A percentile compares a stretch with the other conserved stretches of the same genome.
Conservation (phyloP, 495 filamentous ascomycete species). For the Aspergillus nanangensis region DNA sequence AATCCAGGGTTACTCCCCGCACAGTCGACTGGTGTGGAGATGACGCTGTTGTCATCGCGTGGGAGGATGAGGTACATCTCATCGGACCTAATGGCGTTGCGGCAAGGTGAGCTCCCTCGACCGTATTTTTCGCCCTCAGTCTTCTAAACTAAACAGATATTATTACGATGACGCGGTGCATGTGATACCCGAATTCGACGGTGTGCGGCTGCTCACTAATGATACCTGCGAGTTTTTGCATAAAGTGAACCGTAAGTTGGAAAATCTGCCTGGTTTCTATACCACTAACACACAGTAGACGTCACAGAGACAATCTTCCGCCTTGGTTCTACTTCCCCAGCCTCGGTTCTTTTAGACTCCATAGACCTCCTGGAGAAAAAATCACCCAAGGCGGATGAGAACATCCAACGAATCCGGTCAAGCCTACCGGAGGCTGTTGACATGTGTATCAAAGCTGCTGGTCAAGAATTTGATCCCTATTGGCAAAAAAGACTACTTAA, state of each 20-base stretch:
- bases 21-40: conserved; percentile 95
- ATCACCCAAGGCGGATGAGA: conserved; percentile 95
- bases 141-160: conserved; percentile 47
- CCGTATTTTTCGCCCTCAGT: background rate
- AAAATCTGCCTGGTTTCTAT: background rate
- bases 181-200: conserved; percentile 83
- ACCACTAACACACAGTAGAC: conserved; percentile 43
- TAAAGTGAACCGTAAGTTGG: conserved; percentile 64
- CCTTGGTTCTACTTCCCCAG: conserved; percentile 78
- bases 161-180: conserved; percentile 91
- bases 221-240: conserved; percentile 94
- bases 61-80: conserved; percentile 98
- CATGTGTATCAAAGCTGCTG: conserved; percentile 84
- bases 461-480: conserved; percentile 80
- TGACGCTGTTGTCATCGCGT: conserved; percentile 87
- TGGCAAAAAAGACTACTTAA: conserved; percentile 96
- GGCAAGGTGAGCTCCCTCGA: conserved; percentile 39
- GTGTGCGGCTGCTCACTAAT: conserved; percentile 80
- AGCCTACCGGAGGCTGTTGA: conserved; percentile 89
- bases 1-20: conserved; percentile 77
- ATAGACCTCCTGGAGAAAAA: conserved; percentile 87
- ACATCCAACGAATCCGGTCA: conserved; percentile 86
- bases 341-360: conserved; percentile 88
- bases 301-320: conserved; percentile 85
- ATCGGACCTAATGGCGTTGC: conserved; percentile 79